Conservation (phyloP, 257 asterid species). For the Nicotiana undulata region DNA sequence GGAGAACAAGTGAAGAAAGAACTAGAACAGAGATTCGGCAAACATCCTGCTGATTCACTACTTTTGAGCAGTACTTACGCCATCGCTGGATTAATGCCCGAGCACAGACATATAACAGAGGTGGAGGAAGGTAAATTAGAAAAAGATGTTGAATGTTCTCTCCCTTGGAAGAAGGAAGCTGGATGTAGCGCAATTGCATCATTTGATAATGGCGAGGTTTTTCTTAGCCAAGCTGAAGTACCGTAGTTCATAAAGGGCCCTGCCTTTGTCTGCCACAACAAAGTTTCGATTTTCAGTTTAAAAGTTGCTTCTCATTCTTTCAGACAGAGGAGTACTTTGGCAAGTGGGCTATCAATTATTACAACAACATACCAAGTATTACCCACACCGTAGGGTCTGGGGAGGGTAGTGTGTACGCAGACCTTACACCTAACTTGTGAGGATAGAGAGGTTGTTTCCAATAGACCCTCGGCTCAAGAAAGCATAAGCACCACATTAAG, state of each 20-base stretch:
- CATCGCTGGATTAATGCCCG: slow-evolving; percentile 36
- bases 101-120: slow-evolving; percentile 11
- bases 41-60: slow-evolving; percentile 45
- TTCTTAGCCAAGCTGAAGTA: not conserved
- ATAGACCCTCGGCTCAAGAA: too few species aligned
- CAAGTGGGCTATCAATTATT: not conserved
- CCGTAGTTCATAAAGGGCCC: not conserved
- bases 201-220: not conserved
- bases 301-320: not conserved
- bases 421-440: too few species aligned
- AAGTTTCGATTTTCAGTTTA: not conserved
- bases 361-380: too few species aligned
- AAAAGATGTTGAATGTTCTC: slow-evolving; percentile 15
- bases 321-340: not conserved
- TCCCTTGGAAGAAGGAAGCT: slow-evolving; percentile 33
- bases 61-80: slow-evolving; percentile 35
- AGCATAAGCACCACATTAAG: too few species aligned
- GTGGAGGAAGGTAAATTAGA: slow-evolving; percentile 7
- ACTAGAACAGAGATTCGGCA: slow-evolving; percentile 26
- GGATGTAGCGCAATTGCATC: slow-evolving; percentile 37
- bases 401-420: too few species aligned
- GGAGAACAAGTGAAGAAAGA: slow-evolving; percentile 40
- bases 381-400: too few species aligned
- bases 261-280: not conserved
- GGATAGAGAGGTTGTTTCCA: too few species aligned